Conservation (phyloP, 305 asterid species). For the Plantago coronopus region DNA sequence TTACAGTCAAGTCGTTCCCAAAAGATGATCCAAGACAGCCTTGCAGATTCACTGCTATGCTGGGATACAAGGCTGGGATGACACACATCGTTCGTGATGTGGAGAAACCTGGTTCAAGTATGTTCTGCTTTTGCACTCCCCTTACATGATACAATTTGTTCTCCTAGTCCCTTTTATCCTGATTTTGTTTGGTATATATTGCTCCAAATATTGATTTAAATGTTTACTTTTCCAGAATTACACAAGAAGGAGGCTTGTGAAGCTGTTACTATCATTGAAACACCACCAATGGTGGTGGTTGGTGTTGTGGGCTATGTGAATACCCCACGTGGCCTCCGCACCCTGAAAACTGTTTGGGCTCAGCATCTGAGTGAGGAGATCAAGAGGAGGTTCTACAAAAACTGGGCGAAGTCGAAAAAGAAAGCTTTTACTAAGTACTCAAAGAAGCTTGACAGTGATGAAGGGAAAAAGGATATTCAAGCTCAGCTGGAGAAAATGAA, state of each 20-base stretch:
- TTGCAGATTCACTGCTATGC: conserved; percentile 70
- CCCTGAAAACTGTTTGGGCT: conserved; percentile 66
- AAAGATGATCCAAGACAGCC: conserved; percentile 60
- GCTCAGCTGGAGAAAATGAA: conserved; percentile 67
- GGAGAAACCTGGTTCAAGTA: conserved; percentile 90
- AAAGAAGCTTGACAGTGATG: conserved; percentile 55
- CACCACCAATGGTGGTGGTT: conserved; percentile 79
- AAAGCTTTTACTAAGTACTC: conserved; percentile 67
- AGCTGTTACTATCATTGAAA: conserved; percentile 76
- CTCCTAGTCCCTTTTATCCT: too few relatives aligned
- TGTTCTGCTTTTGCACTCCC: background rate
- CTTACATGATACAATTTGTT: background rate
- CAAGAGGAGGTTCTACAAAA: conserved; percentile 72
- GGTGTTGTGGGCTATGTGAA: conserved; percentile 84
- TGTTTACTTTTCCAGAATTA: conserved; percentile 44
- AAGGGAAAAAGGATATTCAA: conserved; percentile 59
- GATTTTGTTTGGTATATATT: too few relatives aligned
- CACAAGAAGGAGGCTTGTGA: conserved; percentile 91
- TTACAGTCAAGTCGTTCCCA: conserved; percentile 80
- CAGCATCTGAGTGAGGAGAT: conserved; percentile 77
- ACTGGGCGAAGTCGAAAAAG: conserved; percentile 72
- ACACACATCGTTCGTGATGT: conserved; percentile 86
- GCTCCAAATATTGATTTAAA: too few relatives aligned
- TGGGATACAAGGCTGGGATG: conserved; percentile 92
- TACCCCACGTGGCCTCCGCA: conserved; percentile 73